Evolutionary conservation across 23 red algal genomes (phyloP).

Genomic region (Gracilariopsis chorda): DNA sequence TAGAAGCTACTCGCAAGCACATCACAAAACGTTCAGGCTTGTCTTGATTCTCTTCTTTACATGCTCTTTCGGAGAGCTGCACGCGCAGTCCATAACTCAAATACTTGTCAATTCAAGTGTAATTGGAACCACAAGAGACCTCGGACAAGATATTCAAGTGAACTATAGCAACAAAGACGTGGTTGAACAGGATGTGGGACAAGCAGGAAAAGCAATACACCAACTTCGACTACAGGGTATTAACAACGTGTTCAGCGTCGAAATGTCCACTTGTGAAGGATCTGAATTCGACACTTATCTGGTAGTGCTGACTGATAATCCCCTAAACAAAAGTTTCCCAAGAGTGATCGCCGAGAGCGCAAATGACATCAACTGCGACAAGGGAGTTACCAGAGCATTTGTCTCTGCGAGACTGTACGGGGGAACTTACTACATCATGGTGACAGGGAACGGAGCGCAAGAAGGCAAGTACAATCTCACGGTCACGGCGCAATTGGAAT

Average conservation of each 20-base stretch:
- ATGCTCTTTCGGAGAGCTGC: background rate
- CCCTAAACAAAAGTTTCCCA: background rate
- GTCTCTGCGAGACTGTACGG: slow-evolving; percentile 13
- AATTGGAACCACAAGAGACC: slow-evolving; percentile 1
- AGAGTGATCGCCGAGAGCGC: slow-evolving; percentile 34
- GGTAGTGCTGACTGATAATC: slow-evolving; percentile 42
- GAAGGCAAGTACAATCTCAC: slow-evolving; percentile 41
- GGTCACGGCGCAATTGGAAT: background rate
- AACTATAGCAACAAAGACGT: slow-evolving; percentile 5
- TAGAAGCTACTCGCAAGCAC: too few relatives aligned
- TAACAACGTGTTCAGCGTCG: background rate
- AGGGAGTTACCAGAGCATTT: background rate
- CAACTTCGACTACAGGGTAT: slow-evolving; percentile 16
- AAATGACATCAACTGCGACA: slow-evolving; percentile 32
- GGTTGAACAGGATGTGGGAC: background rate
- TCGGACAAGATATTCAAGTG: background rate
- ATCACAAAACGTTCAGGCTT: too few relatives aligned
- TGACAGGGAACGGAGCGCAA: slow-evolving; percentile 19
- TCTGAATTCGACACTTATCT: slow-evolving; percentile 69
- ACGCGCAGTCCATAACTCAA: background rate
- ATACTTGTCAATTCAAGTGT: slow-evolving; percentile 13
- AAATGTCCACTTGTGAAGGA: slow-evolving; percentile 48
- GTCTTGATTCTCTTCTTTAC: too few relatives aligned
- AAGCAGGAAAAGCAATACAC: slow-evolving; percentile 5
- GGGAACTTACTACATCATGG: slow-evolving; percentile 50